phyloP scores from a whole-genome alignment of 805 yeast genomes.

The Barnettozyma wickerhamii region DNA sequence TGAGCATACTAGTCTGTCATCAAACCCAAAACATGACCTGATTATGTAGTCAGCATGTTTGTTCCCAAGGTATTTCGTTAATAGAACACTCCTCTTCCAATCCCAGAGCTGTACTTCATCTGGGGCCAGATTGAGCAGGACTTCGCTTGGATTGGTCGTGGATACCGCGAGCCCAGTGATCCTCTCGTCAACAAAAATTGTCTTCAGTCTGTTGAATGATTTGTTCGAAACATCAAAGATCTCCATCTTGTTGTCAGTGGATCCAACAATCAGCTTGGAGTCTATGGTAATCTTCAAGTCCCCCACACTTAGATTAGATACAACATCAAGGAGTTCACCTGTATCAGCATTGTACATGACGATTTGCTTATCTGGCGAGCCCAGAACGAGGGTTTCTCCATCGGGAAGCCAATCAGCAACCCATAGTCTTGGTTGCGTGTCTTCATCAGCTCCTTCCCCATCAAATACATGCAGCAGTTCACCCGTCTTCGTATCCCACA shows the following conservation, averaged over 20 bases:
- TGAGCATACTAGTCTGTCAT: constrained; percentile 66
- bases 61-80: constrained; percentile 67
- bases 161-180: constrained; percentile 65
- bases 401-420: constrained; percentile 70
- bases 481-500: constrained; percentile 58
- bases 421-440: constrained; percentile 41
- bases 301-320: constrained; percentile 49
- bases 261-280: constrained; percentile 60
- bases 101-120: constrained; percentile 85
- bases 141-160: constrained; percentile 44
- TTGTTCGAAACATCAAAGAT: constrained; percentile 45
- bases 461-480: constrained; percentile 21
- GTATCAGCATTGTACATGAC: constrained; percentile 39
- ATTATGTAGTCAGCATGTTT: constrained; percentile 66
- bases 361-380: constrained; percentile 71
- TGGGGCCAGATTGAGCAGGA: constrained; percentile 62
- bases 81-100: constrained; percentile 49
- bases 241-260: constrained; percentile 56
- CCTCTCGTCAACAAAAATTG: constrained; percentile 49
- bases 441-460: constrained; percentile 16
- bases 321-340: constrained; percentile 25
- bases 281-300: constrained; percentile 66
- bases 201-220: constrained; percentile 36
- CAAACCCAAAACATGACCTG: constrained; percentile 70
- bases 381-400: constrained; percentile 54